phyloP scores from a whole-genome alignment of 345 rosid species.

The Citrus maxima region DNA sequence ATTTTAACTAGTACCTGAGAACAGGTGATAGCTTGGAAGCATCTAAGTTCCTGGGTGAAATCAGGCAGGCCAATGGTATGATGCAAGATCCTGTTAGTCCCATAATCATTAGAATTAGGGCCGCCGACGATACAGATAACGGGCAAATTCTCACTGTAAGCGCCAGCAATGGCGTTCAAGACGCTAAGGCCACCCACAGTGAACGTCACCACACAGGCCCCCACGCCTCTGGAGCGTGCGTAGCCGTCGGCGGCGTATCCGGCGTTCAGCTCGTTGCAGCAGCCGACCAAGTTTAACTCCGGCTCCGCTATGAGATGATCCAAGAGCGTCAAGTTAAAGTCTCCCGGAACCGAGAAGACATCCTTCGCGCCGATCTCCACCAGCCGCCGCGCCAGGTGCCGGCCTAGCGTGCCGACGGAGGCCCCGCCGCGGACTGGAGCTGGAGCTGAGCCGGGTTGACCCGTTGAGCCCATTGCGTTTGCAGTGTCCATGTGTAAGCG shows the following conservation, averaged over 20 bases:
- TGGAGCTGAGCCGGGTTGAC: conserved; percentile 23
- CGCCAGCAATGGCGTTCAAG: conserved; percentile 68
- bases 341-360: conserved; percentile 75
- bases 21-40: conserved; percentile 63
- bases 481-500: conserved; percentile 31
- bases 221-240: conserved; percentile 62
- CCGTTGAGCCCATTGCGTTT: conserved; percentile 32
- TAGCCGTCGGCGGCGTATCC: conserved; percentile 83
- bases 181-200: conserved; percentile 78
- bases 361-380: conserved; percentile 68
- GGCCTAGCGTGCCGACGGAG: conserved; percentile 43
- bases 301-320: conserved; percentile 66
- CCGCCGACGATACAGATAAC: conserved; percentile 68
- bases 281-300: conserved; percentile 51
- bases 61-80: conserved; percentile 75
- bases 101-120: conserved; percentile 70
- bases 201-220: conserved; percentile 74
- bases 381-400: conserved; percentile 61
- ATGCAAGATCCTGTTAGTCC: conserved; percentile 63
- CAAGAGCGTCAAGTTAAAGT: conserved; percentile 60
- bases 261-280: conserved; percentile 80
- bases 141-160: conserved; percentile 70
- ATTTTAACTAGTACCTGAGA: conserved; percentile 31
- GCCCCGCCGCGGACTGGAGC: conserved; percentile 11
- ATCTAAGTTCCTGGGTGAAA: conserved; percentile 60